Evolutionary conservation across 73 alveolate species (phyloP), one percentile per base, ranked within the genome.

Genomic region (Paramecium caudatum): DNA sequence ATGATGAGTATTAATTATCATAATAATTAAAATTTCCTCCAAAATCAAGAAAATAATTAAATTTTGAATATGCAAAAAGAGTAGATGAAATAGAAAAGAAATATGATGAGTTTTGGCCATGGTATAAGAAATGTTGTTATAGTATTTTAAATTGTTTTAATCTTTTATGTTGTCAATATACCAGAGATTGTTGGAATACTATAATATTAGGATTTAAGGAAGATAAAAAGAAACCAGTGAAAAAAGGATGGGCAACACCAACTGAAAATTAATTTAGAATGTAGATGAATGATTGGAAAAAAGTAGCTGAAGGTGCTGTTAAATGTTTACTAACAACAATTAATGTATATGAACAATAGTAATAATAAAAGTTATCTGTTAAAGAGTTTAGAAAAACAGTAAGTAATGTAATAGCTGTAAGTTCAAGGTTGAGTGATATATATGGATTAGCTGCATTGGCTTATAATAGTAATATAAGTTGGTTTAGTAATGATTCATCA

Each of bases 381-480:
- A 41, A 27, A 27, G 17, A 41, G 12, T 74, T 74, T 23, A 74
- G 45, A 27, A 1, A 15, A 7, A 37, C 88, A 13, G 37, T 39
- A 1, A 41, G 69, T 45, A 74, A 74, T 39, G 6, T 27, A 2
- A 23, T 45, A 5, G 88, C 88, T 13, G 19, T 45, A 9, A 0
- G 17, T 27, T 34, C 47, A 19, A 37, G 65, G 16, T 1, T 74
- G 21, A 17, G n/a, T 19, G 88, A 74, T 74, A 17, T 39, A n/a
- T 74, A 74, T 45, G 68, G 69, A 8, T 41, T 74, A 74, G 88
- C 88, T 15, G 88, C 65, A 16, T 23, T 74, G 1, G 55, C 88
- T 0, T 41, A 39, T 12, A 43, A 30, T 6, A 74, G 88, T 17
- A 19, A 74, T 27, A 43, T 74, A 3, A 21, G 68, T 41, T 74